phyloP scores from a whole-genome alignment of 805 yeast species.

The Candida namnaoensis region DNA sequence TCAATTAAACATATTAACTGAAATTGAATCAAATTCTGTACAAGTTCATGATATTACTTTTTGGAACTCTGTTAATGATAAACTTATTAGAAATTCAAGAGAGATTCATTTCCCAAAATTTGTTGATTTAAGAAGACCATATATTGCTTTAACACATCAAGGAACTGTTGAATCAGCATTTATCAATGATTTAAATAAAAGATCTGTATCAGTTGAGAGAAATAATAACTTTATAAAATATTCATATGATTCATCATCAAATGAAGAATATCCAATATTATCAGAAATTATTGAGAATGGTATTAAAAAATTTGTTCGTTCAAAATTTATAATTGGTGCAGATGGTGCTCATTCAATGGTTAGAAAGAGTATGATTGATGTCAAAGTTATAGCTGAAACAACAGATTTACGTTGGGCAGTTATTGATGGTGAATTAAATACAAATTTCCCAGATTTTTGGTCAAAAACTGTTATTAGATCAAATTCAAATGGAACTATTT shows the following conservation, averaged over 20 bases:
- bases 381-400: constrained; percentile 23
- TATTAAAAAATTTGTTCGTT: constrained; percentile 10
- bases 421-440: constrained; percentile 24
- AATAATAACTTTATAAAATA: constrained; percentile 12
- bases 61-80: constrained; percentile 20
- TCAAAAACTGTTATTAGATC: constrained; percentile 24
- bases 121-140: constrained; percentile 17
- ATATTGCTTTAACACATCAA: constrained; percentile 22
- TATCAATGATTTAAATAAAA: constrained; percentile 12
- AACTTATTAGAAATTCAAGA: not conserved
- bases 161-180: constrained; percentile 22
- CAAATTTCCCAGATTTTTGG: constrained; percentile 27
- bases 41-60: constrained; percentile 21
- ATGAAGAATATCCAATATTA: not conserved
- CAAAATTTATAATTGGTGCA: constrained; percentile 24
- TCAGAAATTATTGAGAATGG: not conserved
- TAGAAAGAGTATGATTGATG: constrained; percentile 20
- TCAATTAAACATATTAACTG: constrained; percentile 18
- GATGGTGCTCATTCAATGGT: constrained; percentile 27
- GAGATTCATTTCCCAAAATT: constrained; percentile 2
- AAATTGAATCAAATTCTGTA: constrained; percentile 18
- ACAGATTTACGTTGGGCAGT: constrained; percentile 29
- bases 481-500: constrained; percentile 20
- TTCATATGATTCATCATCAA: constrained; percentile 3
- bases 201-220: constrained; percentile 5